These are phyloP conservation scores for Talaromyces wortmannii DNA, from an alignment of 495 filamentous ascomycete genomes.

Conservation along the genomic window DNA sequence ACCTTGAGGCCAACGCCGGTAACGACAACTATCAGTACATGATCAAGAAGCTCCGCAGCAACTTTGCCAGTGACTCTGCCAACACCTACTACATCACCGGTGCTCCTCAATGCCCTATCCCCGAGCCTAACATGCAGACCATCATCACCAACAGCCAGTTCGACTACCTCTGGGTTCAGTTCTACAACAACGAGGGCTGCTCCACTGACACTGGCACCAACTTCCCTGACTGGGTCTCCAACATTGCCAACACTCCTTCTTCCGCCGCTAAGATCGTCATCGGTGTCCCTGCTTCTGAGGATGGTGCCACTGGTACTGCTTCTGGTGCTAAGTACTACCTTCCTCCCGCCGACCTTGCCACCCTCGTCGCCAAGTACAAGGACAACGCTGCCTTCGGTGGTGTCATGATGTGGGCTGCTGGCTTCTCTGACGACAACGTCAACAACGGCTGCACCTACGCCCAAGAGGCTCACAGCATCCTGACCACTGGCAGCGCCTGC, in stretches of 20 bases:
- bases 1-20: slow-evolving; percentile 23
- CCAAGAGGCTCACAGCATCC: slow-evolving; percentile 27
- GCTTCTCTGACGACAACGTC: slow-evolving; percentile 32
- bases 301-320: slow-evolving; percentile 10
- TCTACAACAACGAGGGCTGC: slow-evolving; percentile 34
- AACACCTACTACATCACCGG: slow-evolving; percentile 51
- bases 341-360: slow-evolving; percentile 23
- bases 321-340: slow-evolving; percentile 37
- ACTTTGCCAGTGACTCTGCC: slow-evolving; percentile 30
- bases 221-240: slow-evolving; percentile 37
- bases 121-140: slow-evolving; percentile 44
- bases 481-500: slow-evolving; percentile 9
- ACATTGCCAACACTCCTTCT: slow-evolving; percentile 29
- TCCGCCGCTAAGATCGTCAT: slow-evolving; percentile 39
- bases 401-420: slow-evolving; percentile 50
- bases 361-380: slow-evolving; percentile 21
- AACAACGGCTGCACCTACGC: slow-evolving; percentile 35
- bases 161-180: slow-evolving; percentile 37
- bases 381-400: slow-evolving; percentile 38
- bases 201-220: slow-evolving; percentile 16
- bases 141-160: slow-evolving; percentile 19
- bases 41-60: slow-evolving; percentile 33
- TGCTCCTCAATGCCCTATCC: slow-evolving; percentile 49
- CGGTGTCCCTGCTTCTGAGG: slow-evolving; percentile 35
- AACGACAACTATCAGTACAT: slow-evolving; percentile 32